phyloP scores from a whole-genome alignment of 129 eudicot species.

The Oenanthe sinensis region DNA sequence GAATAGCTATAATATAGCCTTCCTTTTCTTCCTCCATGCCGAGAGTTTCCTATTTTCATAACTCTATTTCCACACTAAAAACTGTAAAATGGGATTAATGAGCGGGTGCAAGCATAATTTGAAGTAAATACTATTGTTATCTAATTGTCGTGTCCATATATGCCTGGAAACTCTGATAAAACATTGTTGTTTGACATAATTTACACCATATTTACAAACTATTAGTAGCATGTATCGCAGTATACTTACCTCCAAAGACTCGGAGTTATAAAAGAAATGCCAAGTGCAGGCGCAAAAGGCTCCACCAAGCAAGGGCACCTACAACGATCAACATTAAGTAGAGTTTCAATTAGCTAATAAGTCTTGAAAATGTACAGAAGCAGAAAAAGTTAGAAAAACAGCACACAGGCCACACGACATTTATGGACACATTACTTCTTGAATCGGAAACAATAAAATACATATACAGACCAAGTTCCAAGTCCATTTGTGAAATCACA shows the following conservation, averaged over 20 bases:
- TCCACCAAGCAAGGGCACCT: conserved; percentile 95
- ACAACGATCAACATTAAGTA: conserved; percentile 3
- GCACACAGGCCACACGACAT: not conserved
- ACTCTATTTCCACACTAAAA: not conserved
- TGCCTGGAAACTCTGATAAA: not conserved
- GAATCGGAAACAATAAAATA: too few relatives aligned
- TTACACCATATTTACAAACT: not conserved
- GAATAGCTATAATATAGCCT: not conserved
- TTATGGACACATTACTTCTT: not conserved
- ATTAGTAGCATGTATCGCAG: not conserved
- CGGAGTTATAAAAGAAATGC: conserved; percentile 96
- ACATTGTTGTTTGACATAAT: not conserved
- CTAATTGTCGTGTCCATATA: not conserved
- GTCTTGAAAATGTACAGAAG: not conserved
- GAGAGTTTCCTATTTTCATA: not conserved
- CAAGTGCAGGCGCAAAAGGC: conserved; percentile 98
- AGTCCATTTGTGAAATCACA: not conserved
- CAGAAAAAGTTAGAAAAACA: not conserved
- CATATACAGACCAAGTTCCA: not conserved
- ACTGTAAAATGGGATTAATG: not conserved
- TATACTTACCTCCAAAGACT: conserved; percentile 66
- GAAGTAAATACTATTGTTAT: not conserved
- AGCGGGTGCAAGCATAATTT: not conserved
- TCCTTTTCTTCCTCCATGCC: not conserved
- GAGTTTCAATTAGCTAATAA: not conserved